Percentiles rank a stretch among this genome's conserved stretches.
These are phyloP conservation scores for Akanthomyces lecanii DNA, from an alignment of 2,329 filamentous ascomycete genomes.

Conservation along the genomic window DNA sequence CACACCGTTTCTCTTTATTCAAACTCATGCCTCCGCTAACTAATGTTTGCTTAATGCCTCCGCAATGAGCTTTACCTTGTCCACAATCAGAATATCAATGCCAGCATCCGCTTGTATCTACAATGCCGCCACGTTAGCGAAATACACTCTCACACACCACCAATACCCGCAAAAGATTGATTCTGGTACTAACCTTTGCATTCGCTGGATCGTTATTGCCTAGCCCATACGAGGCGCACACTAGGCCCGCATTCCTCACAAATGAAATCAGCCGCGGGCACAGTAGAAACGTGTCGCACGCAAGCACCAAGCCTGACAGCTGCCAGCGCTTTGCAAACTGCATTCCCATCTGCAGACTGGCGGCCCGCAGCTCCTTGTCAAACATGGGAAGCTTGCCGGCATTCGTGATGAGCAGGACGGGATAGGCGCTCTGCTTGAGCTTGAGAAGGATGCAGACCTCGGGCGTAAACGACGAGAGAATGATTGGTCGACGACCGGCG, in stretches of 20 bases:
- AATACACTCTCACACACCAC: not conserved
- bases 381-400: slow-evolving; percentile 26
- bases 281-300: slow-evolving; percentile 32
- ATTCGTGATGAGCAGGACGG: slow-evolving; percentile 32
- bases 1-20: too few species aligned
- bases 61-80: slow-evolving; percentile 20
- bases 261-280: slow-evolving; percentile 33
- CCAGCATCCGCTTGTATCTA: slow-evolving; percentile 20
- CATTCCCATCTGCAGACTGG: slow-evolving; percentile 34
- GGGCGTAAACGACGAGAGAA: slow-evolving; percentile 34
- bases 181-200: slow-evolving; percentile 16
- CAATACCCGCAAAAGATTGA: too few species aligned
- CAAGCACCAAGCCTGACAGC: slow-evolving; percentile 34
- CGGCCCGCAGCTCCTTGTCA: slow-evolving; percentile 32
- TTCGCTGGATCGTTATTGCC: slow-evolving; percentile 26
- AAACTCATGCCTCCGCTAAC: not conserved
- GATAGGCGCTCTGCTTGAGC: slow-evolving; percentile 30
- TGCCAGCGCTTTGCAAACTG: slow-evolving; percentile 36
- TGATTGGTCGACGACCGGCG: slow-evolving; percentile 27
- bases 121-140: not conserved
- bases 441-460: slow-evolving; percentile 32
- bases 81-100: slow-evolving; percentile 18
- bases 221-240: slow-evolving; percentile 33
- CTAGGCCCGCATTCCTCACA: slow-evolving; percentile 30
- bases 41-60: not conserved